These are phyloP conservation scores for Leishmania aethiopica DNA, from an alignment of 208 protist genomes.

Conservation along the genomic window DNA sequence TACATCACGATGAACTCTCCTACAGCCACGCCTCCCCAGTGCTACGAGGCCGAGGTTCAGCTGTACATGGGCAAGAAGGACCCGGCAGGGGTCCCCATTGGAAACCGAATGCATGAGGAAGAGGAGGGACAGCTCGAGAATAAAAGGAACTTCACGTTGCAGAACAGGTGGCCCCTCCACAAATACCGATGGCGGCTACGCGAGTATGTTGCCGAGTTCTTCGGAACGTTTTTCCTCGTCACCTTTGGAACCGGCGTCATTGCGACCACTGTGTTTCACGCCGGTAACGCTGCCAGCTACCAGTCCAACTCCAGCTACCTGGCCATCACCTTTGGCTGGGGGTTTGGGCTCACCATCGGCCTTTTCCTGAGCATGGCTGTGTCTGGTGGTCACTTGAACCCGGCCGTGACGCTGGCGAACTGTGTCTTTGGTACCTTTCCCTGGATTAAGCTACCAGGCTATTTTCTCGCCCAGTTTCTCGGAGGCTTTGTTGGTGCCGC, in stretches of 20 bases:
- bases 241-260: constrained; percentile 47
- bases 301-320: constrained; percentile 32
- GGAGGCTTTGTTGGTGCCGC: constrained; percentile 41
- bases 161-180: constrained; percentile 40
- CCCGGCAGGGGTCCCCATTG: background rate
- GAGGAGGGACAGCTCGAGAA: background rate
- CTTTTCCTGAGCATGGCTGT: constrained; percentile 49
- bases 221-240: constrained; percentile 53
- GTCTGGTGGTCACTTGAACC: constrained; percentile 61
- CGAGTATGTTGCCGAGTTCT: constrained; percentile 61
- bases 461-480: constrained; percentile 43
- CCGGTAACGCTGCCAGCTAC: constrained; percentile 1
- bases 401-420: constrained; percentile 52
- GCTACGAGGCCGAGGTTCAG: background rate
- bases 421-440: constrained; percentile 41
- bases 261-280: constrained; percentile 30
- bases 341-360: constrained; percentile 38
- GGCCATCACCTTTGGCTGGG: constrained; percentile 50
- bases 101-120: constrained; percentile 10
- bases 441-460: constrained; percentile 55
- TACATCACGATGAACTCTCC: background rate
- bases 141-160: constrained; percentile 11
- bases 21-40: background rate
- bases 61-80: constrained; percentile 15
- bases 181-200: constrained; percentile 32